Evolutionary conservation across 2,329 filamentous ascomycete genomes (phyloP).

Genomic region (Truncatella angustata): DNA sequence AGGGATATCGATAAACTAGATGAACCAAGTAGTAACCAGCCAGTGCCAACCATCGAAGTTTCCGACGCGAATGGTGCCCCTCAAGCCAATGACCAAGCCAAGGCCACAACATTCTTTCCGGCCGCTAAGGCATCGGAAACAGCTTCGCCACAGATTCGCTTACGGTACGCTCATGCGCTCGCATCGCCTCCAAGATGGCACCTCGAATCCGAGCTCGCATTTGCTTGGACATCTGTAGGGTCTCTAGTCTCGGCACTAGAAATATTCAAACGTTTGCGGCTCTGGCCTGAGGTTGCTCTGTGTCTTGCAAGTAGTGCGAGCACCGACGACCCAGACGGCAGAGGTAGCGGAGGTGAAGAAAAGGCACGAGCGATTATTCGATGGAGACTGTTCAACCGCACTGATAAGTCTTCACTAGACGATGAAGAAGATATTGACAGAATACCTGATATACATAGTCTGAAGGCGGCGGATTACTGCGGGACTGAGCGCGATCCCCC

Average conservation of each 20-base stretch:
- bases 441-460: conserved; percentile 51
- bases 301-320: conserved; percentile 68
- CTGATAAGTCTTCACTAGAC: conserved; percentile 29
- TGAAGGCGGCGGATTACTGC: conserved; percentile 50
- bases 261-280: conserved; percentile 88
- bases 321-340: conserved; percentile 56
- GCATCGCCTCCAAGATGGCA: conserved; percentile 88
- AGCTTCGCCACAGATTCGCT: conserved; percentile 71
- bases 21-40: conserved; percentile 20
- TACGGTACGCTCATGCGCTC: conserved; percentile 82
- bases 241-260: conserved; percentile 87
- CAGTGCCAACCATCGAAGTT: conserved; percentile 46
- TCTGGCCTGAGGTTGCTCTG: conserved; percentile 93
- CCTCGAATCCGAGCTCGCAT: conserved; percentile 87
- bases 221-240: conserved; percentile 87
- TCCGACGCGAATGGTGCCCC: conserved; percentile 32
- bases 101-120: conserved; percentile 78
- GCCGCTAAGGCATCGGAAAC: conserved; percentile 73
- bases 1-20: conserved; percentile 17
- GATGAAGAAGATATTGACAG: conserved; percentile 33
- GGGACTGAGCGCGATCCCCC: conserved; percentile 69
- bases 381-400: conserved; percentile 73
- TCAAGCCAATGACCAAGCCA: conserved; percentile 23
- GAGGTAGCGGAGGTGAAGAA: conserved; percentile 64
- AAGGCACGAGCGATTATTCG: conserved; percentile 77